A percentile compares a stretch with the other conserved stretches of the same genome.
Evolutionary conservation across 257 asterid genomes (phyloP).

Genomic region (Paraleonurus japonicus): DNA sequence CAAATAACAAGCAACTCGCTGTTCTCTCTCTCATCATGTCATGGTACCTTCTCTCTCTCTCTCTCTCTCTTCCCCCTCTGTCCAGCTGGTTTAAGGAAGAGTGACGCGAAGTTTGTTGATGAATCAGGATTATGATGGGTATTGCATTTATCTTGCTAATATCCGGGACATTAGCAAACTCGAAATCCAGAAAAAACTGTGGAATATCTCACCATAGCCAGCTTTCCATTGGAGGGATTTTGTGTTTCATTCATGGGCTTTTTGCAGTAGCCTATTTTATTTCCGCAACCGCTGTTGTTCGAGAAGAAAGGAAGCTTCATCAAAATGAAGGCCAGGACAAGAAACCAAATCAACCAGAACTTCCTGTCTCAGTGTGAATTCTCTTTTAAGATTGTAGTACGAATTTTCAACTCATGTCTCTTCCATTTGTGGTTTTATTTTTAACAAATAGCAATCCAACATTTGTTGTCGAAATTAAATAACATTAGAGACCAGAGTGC

Average conservation of each 20-base stretch:
- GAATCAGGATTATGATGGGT: constrained; percentile 45
- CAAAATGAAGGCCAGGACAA: constrained; percentile 26
- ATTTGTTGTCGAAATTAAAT: neutral
- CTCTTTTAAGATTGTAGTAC: neutral
- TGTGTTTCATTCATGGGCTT: constrained; percentile 64
- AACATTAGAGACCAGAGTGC: too few species aligned
- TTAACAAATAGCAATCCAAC: neutral
- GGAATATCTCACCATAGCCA: constrained; percentile 51
- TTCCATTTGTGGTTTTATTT: neutral
- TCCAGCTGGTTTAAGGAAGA: neutral
- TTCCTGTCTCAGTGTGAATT: constrained; percentile 34
- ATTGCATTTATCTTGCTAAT: constrained; percentile 53
- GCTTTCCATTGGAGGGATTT: constrained; percentile 60
- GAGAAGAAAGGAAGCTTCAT: constrained; percentile 43
- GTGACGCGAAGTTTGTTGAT: neutral
- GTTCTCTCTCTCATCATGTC: constrained; percentile 64
- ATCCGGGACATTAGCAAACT: constrained; percentile 51
- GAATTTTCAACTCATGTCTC: neutral
- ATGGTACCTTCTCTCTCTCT: constrained; percentile 48
- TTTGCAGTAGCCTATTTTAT: constrained; percentile 61
- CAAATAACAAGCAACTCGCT: constrained; percentile 73
- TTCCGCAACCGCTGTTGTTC: constrained; percentile 46
- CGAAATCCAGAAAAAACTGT: constrained; percentile 49
- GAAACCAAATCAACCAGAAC: constrained; percentile 34
- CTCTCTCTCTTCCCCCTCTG: neutral